Base-by-base conservation (phyloP, 169 alveolate species). In the Prorocentrum cordatum region DNA sequence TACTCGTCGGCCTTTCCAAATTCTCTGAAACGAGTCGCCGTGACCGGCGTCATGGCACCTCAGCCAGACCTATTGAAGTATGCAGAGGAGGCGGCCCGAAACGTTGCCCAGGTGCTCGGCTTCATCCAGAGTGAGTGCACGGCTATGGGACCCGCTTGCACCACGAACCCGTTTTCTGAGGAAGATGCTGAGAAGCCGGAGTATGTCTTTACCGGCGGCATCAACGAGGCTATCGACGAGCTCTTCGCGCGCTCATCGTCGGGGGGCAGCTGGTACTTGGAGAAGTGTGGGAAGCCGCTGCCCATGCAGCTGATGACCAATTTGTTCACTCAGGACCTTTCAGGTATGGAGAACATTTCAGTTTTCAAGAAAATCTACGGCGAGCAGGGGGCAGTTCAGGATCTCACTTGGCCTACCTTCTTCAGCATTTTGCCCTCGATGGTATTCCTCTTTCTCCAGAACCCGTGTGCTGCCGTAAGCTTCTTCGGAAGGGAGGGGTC, bases 21-120 rank as follows among this genome's bases (percentile, higher is more conserved):
- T 0, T 35, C 36, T 6, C n/a, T 67, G 0, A 35, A 32, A 12
- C 79, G 79, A 18, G 61, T 67, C 32, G 79, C 79, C 12, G 79
- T 67, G 58, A 35, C 79, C 14, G 79, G 79, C 24, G 79, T 67
- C 18, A 29, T 32, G 58, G 79, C 61, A 29, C 79, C 79, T 3
- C 20, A 35, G 18, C 79, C 79, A 0, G 79, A 67, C 58, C 59
- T 35, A 24, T 26, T 67, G 22, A 59, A 67, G n/a, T 9, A 9
- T 1, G 79, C 79, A 9, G 22, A 36, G 32, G 45, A 7, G 5
- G 18, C 42, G 24, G 79, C 38, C 2, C 16, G 12, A 26, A 67
- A 67, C 79, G 36, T 59, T 18, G 79, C 79, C 9, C 22, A 31
- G 45, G 27, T 67, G 7, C 59, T 67, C 16, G 79, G 79, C 12